These are phyloP conservation scores for Lentinula raphanica DNA, from an alignment of 768 basidiomycete species.

Conservation along the genomic window DNA sequence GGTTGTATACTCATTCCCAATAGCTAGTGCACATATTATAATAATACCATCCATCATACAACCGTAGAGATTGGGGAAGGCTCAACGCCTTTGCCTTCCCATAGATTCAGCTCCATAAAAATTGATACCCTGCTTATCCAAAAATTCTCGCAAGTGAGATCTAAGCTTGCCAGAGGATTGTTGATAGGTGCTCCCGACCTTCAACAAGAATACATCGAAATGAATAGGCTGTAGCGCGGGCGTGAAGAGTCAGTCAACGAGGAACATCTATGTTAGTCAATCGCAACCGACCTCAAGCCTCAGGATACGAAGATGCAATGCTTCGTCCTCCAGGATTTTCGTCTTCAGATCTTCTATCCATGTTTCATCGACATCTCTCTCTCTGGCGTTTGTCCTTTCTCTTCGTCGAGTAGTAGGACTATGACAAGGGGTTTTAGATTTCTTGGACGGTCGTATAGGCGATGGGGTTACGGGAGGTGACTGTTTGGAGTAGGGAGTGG, in stretches of 20 bases:
- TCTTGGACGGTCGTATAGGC: background rate
- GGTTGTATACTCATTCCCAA: constrained; percentile 29
- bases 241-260: background rate
- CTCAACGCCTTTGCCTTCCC: constrained; percentile 14
- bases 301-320: constrained; percentile 51
- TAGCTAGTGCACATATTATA: no score
- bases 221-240: constrained; percentile 44
- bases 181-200: constrained; percentile 28
- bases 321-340: constrained; percentile 38
- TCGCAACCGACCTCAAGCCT: constrained; percentile 53
- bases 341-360: constrained; percentile 39
- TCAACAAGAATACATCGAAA: constrained; percentile 45
- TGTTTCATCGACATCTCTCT: constrained; percentile 27
- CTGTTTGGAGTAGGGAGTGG: background rate
- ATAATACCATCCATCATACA: no score
- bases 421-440: background rate
- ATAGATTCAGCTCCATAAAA: constrained; percentile 39
- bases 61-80: constrained; percentile 7
- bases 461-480: background rate
- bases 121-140: constrained; percentile 56
- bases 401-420: background rate
- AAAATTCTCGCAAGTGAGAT: constrained; percentile 38
- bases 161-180: constrained; percentile 27
- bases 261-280: background rate
- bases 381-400: background rate